Base-by-base conservation (phyloP, 768 basidiomycete genomes). In the Mycena venus region DNA sequence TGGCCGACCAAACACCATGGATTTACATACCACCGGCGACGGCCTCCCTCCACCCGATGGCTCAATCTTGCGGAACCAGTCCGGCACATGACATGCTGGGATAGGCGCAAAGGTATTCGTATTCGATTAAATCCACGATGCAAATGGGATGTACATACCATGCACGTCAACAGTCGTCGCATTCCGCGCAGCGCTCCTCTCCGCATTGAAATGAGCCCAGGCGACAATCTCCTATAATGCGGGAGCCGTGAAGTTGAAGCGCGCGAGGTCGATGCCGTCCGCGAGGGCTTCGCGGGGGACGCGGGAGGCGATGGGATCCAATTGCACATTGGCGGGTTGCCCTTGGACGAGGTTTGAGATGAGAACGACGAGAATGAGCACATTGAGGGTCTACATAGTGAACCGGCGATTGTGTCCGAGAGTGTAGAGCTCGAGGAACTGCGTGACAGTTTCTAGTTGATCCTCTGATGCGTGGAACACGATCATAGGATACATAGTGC, bases 391-490 rank as follows among this genome's bases (percentile, higher is more conserved):
- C 47, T 47, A 51, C 63, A 64, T 64, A n/a, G 47, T 49, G 36
- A 10, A 38, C 36, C 36, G 36, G 36, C 4, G 36, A 38, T 38
- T 38, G 36, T 38, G 36, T 38, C 36, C 36, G 36, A 38, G 36
- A 38, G 36, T 2, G 36, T 38, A 38, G 36, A 38, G n/a, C 68
- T 91, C 87, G 38, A 99, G 84, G 75, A 99, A 96, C 81, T 99
- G 95, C 78, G 99, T 97, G 6, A 99, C 97, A 0, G 96, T 98
- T 79, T 93, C 84, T 15, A 99, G 91, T 25, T 96, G 97, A 88
- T 99, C 98, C 80, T 95, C 95, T 5, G 98, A 98, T 10, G 98
- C 97, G 78, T 99, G 96, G 1, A 99, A 88, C 58, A 99, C 95
- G 75, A 99, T 99, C 78, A 99, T 94, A 96, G 86, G 11, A 96